Evolutionary conservation across 768 basidiomycete species (phyloP).

Genomic region (Panaeolus cyanescens): DNA sequence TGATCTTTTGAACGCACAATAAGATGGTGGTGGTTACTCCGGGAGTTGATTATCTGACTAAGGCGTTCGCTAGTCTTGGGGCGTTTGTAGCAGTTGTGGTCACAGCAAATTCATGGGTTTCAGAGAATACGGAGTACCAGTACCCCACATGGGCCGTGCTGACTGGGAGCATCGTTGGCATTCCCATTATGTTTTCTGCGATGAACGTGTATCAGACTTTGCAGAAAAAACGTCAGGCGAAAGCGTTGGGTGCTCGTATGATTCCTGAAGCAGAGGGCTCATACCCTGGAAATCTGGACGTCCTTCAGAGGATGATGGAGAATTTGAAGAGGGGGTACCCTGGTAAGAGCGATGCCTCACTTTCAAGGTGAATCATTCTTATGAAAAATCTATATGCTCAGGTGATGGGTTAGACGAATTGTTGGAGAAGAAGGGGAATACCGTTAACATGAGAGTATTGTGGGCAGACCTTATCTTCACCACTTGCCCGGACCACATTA

Average conservation of each 20-base stretch:
- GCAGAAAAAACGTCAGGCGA: slow-evolving; percentile 37
- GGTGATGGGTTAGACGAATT: slow-evolving; percentile 44
- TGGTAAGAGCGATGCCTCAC: slow-evolving; percentile 31
- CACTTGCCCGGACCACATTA: slow-evolving; percentile 54
- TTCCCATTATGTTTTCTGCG: slow-evolving; percentile 34
- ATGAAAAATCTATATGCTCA: slow-evolving; percentile 16
- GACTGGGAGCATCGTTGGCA: slow-evolving; percentile 25
- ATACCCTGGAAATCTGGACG: slow-evolving; percentile 46
- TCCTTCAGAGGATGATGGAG: slow-evolving; percentile 35
- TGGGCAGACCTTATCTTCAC: slow-evolving; percentile 43
- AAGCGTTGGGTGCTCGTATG: slow-evolving; percentile 46
- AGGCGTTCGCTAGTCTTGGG: not conserved
- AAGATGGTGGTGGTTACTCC: not conserved
- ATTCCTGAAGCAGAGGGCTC: slow-evolving; percentile 40
- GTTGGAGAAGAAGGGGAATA: slow-evolving; percentile 38
- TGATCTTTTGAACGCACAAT: not conserved
- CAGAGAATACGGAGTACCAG: slow-evolving; percentile 5
- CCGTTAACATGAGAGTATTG: slow-evolving; percentile 45
- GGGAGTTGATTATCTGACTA: not conserved
- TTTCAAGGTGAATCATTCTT: not conserved
- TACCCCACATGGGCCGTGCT: slow-evolving; percentile 41
- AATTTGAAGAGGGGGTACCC: slow-evolving; percentile 49
- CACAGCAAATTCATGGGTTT: not conserved
- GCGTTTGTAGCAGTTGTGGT: not conserved
- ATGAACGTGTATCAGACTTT: slow-evolving; percentile 30